These are phyloP conservation scores for Metschnikowia henanensis DNA, from an alignment of 805 yeast genomes.

Conservation along the genomic window DNA sequence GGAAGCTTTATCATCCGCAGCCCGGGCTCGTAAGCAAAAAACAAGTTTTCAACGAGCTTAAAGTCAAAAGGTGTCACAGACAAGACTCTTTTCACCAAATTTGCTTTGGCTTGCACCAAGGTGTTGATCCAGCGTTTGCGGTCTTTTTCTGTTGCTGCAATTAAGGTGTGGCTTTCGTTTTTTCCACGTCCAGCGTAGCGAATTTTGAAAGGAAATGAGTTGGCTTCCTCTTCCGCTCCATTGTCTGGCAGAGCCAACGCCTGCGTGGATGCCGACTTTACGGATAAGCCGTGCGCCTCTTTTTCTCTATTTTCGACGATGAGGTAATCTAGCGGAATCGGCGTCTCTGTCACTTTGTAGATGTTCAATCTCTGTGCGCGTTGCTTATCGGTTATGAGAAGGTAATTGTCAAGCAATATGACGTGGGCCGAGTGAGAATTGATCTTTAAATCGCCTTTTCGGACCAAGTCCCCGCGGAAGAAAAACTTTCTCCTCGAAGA, in stretches of 20 bases:
- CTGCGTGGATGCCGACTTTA: not conserved
- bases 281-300: slow-evolving; percentile 8
- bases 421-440: slow-evolving; percentile 52
- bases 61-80: slow-evolving; percentile 56
- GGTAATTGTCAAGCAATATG: slow-evolving; percentile 68
- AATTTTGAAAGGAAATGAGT: slow-evolving; percentile 49
- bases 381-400: slow-evolving; percentile 61
- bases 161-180: slow-evolving; percentile 51
- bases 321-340: slow-evolving; percentile 61
- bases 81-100: slow-evolving; percentile 26
- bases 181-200: slow-evolving; percentile 58
- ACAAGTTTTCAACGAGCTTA: slow-evolving; percentile 52
- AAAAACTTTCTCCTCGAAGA: slow-evolving; percentile 58
- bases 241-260: not conserved
- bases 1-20: slow-evolving; percentile 53
- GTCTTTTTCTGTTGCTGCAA: slow-evolving; percentile 47
- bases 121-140: slow-evolving; percentile 58
- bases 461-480: slow-evolving; percentile 54
- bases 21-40: slow-evolving; percentile 63
- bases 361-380: slow-evolving; percentile 37
- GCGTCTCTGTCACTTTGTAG: slow-evolving; percentile 39
- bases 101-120: slow-evolving; percentile 48
- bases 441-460: slow-evolving; percentile 65
- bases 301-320: slow-evolving; percentile 42
- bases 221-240: slow-evolving; percentile 24